Evolutionary conservation across 768 basidiomycete species (phyloP).

Genomic region (Austroboletus festivus): DNA sequence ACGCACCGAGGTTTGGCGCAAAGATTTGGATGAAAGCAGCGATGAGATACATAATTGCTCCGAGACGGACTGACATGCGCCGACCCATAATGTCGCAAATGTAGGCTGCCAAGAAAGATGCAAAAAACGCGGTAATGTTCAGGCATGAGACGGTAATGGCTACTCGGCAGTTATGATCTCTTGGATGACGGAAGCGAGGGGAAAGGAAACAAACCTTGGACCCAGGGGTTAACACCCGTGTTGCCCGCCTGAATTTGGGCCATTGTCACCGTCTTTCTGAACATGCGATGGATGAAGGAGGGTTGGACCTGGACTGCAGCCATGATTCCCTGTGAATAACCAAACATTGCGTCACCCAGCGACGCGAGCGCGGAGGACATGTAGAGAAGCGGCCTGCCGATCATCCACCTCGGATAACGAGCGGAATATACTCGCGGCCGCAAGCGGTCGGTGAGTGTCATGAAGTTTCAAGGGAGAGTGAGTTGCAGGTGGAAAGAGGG

Average conservation of each 20-base stretch:
- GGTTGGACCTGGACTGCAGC: slow-evolving; percentile 52
- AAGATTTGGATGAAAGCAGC: slow-evolving; percentile 50
- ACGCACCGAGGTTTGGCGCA: slow-evolving; percentile 40
- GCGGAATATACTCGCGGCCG: slow-evolving; percentile 39
- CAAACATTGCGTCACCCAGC: slow-evolving; percentile 56
- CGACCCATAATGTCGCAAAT: slow-evolving; percentile 50
- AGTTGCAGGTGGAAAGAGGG: background rate
- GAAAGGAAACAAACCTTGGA: slow-evolving; percentile 38
- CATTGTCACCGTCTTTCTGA: slow-evolving; percentile 42
- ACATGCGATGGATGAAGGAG: slow-evolving; percentile 49
- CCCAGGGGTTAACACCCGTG: slow-evolving; percentile 44
- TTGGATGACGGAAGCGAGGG: background rate
- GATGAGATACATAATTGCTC: slow-evolving; percentile 47
- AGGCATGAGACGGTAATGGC: slow-evolving; percentile 49
- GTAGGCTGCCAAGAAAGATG: slow-evolving; percentile 46
- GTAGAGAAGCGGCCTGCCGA: slow-evolving; percentile 47
- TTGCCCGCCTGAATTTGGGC: slow-evolving; percentile 41
- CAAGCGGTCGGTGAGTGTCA: slow-evolving; percentile 28
- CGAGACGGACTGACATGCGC: slow-evolving; percentile 48
- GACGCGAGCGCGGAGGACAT: slow-evolving; percentile 52
- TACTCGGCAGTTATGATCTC: slow-evolving; percentile 14
- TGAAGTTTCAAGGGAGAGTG: slow-evolving; percentile 15
- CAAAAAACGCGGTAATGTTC: slow-evolving; percentile 48
- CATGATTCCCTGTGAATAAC: slow-evolving; percentile 53
- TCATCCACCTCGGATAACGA: slow-evolving; percentile 53